phyloP scores from a whole-genome alignment of 441 rosid genomes.

The Jatropha multifida region DNA sequence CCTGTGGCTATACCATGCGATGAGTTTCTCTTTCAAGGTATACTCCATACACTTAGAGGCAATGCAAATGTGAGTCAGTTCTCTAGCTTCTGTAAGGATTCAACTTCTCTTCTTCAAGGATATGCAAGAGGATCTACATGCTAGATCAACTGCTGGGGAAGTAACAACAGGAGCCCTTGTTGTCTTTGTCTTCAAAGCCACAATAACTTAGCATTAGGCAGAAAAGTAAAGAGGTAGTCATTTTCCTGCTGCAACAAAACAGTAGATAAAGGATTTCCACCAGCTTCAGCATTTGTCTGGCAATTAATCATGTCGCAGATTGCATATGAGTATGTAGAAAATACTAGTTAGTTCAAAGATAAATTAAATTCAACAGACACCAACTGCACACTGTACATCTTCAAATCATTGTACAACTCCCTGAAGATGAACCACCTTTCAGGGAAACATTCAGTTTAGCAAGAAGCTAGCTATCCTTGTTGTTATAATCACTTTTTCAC shows the following conservation, averaged over 20 bases:
- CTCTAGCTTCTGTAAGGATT: conserved; percentile 16
- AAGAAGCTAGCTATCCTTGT: not conserved
- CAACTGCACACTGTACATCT: not conserved
- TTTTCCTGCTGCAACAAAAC: not conserved
- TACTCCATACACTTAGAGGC: conserved; percentile 21
- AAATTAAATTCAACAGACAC: not conserved
- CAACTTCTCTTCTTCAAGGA: conserved; percentile 22
- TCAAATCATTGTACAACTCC: not conserved
- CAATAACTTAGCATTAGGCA: not conserved
- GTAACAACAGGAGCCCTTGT: not conserved
- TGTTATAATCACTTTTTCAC: not conserved
- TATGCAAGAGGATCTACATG: conserved; percentile 12
- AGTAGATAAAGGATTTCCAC: not conserved
- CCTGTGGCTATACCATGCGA: conserved; percentile 34
- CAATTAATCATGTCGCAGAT: not conserved
- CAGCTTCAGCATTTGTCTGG: conserved; percentile 5
- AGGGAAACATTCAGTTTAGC: not conserved
- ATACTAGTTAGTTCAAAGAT: not conserved
- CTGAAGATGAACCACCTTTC: not conserved
- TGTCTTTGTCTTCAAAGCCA: conserved; percentile 6
- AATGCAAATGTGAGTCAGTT: conserved; percentile 10
- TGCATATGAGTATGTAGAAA: not conserved
- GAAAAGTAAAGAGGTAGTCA: not conserved
- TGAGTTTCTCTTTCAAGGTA: conserved; percentile 32
- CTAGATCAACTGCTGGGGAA: conserved; percentile 1